Evolutionary conservation across 2,329 filamentous ascomycete genomes (phyloP).

Genomic region (Fusarium burgessii): DNA sequence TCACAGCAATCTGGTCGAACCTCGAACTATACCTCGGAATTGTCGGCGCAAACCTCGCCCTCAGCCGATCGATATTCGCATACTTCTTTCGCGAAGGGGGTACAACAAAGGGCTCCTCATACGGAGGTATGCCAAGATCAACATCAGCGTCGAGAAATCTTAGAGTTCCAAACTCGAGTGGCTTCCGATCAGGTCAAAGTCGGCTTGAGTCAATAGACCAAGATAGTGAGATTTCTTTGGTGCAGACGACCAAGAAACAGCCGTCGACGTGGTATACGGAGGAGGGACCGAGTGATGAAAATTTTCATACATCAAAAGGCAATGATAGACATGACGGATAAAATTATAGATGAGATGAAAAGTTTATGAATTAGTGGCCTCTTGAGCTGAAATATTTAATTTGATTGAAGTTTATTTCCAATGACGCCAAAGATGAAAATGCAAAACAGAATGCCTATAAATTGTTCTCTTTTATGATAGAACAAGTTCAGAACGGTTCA

Average conservation of each 20-base stretch:
- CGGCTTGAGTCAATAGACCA: conserved; percentile 14
- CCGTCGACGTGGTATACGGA: conserved; percentile 21
- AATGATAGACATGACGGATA: background rate
- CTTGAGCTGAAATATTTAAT: no score
- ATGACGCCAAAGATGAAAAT: background rate
- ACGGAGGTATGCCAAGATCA: conserved; percentile 7
- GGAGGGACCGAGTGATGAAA: background rate
- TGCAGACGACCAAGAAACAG: conserved; percentile 17
- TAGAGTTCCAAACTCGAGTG: conserved; percentile 17
- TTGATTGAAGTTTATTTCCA: no score
- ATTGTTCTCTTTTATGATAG: no score
- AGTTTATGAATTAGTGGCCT: background rate
- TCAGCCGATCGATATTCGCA: conserved; percentile 38
- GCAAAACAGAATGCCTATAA: no score
- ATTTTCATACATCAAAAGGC: background rate
- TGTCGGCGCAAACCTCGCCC: conserved; percentile 49
- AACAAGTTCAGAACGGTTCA: no score
- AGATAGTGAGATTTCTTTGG: conserved; percentile 40
- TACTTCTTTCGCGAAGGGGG: conserved; percentile 24
- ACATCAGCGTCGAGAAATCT: conserved; percentile 18
- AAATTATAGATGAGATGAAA: background rate
- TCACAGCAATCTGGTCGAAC: conserved; percentile 55
- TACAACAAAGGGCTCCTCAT: conserved; percentile 13
- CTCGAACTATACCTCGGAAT: conserved; percentile 55
- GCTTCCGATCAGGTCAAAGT: conserved; percentile 12